Conservation (phyloP, 164 flowering plant genomes). For the Dillenia suffruticosa region DNA sequence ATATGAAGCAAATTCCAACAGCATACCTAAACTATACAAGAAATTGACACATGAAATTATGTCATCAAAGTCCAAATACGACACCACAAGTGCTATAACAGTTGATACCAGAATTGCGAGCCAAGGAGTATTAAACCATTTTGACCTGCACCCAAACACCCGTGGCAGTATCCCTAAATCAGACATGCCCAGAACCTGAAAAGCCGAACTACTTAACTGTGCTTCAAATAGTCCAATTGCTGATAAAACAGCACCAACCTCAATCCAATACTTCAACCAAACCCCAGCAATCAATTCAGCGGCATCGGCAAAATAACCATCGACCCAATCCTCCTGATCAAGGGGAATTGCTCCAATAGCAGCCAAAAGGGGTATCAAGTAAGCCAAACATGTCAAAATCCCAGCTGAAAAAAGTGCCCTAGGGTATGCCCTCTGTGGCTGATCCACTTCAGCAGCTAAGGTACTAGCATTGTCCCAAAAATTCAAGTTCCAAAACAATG, state of each 20-base stretch:
- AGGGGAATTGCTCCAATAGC: constrained; percentile 38
- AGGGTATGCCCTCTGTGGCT: constrained; percentile 52
- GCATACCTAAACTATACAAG: constrained; percentile 62
- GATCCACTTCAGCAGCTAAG: constrained; percentile 64
- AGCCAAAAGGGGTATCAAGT: constrained; percentile 51
- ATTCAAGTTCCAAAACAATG: constrained; percentile 89
- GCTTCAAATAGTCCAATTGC: constrained; percentile 58
- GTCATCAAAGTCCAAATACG: constrained; percentile 37
- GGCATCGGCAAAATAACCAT: constrained; percentile 52
- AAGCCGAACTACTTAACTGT: constrained; percentile 52
- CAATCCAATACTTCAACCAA: constrained; percentile 56
- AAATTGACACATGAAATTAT: constrained; percentile 57
- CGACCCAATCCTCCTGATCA: constrained; percentile 40
- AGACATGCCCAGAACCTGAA: constrained; percentile 57
- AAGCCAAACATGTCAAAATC: constrained; percentile 39
- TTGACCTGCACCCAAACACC: constrained; percentile 27
- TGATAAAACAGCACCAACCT: constrained; percentile 45
- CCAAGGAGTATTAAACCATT: constrained; percentile 58
- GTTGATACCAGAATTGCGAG: constrained; percentile 40
- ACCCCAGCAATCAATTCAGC: constrained; percentile 47
- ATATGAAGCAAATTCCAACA: constrained; percentile 56
- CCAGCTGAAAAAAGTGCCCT: constrained; percentile 48
- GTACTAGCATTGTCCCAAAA: constrained; percentile 93
- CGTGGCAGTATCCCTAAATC: constrained; percentile 44
- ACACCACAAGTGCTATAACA: constrained; percentile 32